Percentiles rank a stretch among this genome's conserved stretches.
Conservation (phyloP, 306 rosid genomes). For the Lathyrus aphaca region DNA sequence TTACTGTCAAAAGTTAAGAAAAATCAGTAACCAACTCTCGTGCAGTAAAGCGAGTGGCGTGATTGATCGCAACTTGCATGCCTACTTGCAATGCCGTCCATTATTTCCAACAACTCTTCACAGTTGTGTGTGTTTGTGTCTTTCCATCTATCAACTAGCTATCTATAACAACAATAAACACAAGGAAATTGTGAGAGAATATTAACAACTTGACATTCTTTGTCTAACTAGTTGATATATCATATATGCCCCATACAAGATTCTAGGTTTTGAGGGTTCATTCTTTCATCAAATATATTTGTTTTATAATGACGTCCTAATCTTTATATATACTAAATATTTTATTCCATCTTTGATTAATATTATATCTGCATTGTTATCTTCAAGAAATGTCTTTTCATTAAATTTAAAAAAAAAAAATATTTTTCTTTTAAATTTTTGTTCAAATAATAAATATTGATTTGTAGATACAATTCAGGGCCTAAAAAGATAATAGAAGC, state of each 20-base stretch:
- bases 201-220: slow-evolving; percentile 55
- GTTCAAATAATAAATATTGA: not conserved
- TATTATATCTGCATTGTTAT: slow-evolving; percentile 9
- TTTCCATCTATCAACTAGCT: slow-evolving; percentile 13
- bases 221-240: slow-evolving; percentile 47
- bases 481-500: slow-evolving; percentile 26
- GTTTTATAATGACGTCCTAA: slow-evolving; percentile 30
- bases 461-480: slow-evolving; percentile 3
- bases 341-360: not conserved
- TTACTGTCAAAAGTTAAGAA: not conserved
- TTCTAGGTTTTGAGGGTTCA: slow-evolving; percentile 30
- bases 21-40: not conserved
- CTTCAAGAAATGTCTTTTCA: not conserved
- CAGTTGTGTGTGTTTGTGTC: slow-evolving; percentile 25
- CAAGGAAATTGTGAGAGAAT: slow-evolving; percentile 17
- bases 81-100: slow-evolving; percentile 53
- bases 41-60: slow-evolving; percentile 36
- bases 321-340: slow-evolving; percentile 4
- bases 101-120: slow-evolving; percentile 36
- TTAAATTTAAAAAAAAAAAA: not conserved
- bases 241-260: slow-evolving; percentile 40
- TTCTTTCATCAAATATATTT: not conserved
- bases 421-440: not conserved
- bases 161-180: not conserved
- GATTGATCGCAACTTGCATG: slow-evolving; percentile 60